Evolutionary conservation across 345 rosid genomes (phyloP), one percentile per base, ranked within the genome.

Genomic region (Rubroshorea leprosula): DNA sequence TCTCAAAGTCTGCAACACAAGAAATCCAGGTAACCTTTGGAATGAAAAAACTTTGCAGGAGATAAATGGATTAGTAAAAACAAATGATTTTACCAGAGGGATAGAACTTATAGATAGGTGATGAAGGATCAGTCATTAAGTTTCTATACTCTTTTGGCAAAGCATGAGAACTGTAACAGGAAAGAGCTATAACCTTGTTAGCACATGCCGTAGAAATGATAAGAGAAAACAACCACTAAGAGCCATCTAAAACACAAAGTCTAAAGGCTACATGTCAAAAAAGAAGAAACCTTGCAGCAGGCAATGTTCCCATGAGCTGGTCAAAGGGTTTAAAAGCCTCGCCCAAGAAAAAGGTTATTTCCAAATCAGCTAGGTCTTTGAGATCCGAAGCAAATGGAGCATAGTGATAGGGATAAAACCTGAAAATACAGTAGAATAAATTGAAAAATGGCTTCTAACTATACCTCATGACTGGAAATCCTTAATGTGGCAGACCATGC

Each of bases 371-470:
- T 58, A 94, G 79, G 74, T 76, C 87, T 59, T 77, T 80, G 65
- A 94, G 86, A 75, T 94, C 99, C 25, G 97, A 90, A 74, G 99
- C 97, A 84, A 94, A 94, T 54, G 99, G 99, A 45, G 99, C 97
- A 77, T 90, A 94, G 70, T 94, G 96, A 75, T 80, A 90, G 29
- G 99, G 97, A 72, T 94, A 94, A 79, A 85, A 87, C 99, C 97
- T 94, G 89, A 68, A 78, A 60, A n/a, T n/a, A 13, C 68, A 61
- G 62, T 35, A 64, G 22, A 45, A 35, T 35, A 1, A 2, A 35
- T 35, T 35, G 41, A 35, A 1, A 1, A 35, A 35, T 6, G 8
- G 41, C 41, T 6, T 35, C 41, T 2, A 35, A 35, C 41, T 3
- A 35, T 3, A 35, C 5, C 41, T 6, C 12, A 35, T 35, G 12